Evolutionary conservation across 768 basidiomycete species (phyloP).

Genomic region (Cystobasidium ongulense): DNA sequence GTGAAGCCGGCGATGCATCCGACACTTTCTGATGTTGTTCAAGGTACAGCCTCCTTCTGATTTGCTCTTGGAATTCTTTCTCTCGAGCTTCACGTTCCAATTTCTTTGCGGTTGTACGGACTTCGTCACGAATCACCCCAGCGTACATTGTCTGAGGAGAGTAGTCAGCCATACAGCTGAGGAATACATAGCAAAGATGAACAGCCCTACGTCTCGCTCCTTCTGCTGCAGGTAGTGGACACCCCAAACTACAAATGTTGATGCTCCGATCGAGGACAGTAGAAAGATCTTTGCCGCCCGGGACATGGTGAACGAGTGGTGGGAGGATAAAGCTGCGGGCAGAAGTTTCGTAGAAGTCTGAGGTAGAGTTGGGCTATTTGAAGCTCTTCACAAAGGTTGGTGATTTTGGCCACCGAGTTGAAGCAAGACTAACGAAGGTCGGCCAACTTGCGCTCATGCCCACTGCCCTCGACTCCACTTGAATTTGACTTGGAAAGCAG

Average conservation of each 20-base stretch:
- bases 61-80: slow-evolving; percentile 44
- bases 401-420: neutral
- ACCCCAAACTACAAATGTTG: slow-evolving; percentile 69
- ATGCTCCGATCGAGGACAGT: slow-evolving; percentile 56
- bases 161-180: slow-evolving; percentile 33
- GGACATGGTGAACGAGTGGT: slow-evolving; percentile 50
- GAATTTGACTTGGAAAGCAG: no score
- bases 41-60: slow-evolving; percentile 33
- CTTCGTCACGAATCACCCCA: slow-evolving; percentile 82
- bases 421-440: neutral
- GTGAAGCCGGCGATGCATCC: neutral
- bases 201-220: slow-evolving; percentile 62
- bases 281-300: slow-evolving; percentile 66
- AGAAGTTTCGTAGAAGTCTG: neutral
- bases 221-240: slow-evolving; percentile 78
- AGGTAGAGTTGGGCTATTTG: neutral
- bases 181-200: neutral
- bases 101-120: slow-evolving; percentile 63
- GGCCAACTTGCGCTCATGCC: no score
- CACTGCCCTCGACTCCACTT: no score
- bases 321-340: no score
- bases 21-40: slow-evolving; percentile 37
- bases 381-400: neutral
- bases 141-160: slow-evolving; percentile 69
- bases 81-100: slow-evolving; percentile 58